Conservation (phyloP, 1,139 yeast species). For the Kodamaea alishanica region DNA sequence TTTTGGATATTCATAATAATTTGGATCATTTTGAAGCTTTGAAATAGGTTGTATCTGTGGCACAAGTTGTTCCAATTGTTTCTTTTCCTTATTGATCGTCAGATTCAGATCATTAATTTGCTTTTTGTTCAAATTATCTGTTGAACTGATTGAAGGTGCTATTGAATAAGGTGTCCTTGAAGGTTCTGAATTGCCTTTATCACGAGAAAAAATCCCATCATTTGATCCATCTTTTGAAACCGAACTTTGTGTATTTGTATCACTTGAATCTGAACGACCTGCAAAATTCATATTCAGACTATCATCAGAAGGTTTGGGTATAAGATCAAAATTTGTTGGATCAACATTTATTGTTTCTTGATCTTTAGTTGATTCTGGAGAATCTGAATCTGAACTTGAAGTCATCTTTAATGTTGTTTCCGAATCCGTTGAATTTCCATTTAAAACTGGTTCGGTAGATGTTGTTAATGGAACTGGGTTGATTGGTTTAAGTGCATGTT, state of each 20-base stretch:
- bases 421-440: conserved; percentile 1
- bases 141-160: background rate
- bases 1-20: conserved; percentile 25
- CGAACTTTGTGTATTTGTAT: conserved; percentile 9
- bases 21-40: conserved; percentile 10
- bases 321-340: conserved; percentile 1
- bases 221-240: conserved; percentile 10
- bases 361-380: conserved; percentile 6
- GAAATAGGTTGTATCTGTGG: background rate
- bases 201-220: conserved; percentile 10
- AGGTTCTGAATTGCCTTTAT: background rate
- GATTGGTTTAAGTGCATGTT: conserved; percentile 22
- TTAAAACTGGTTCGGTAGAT: background rate
- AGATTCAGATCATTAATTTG: conserved; percentile 1
- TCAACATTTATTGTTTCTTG: background rate
- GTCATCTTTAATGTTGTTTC: conserved; percentile 1
- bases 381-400: conserved; percentile 4
- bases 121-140: background rate
- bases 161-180: background rate
- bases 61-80: background rate
- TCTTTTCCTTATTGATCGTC: conserved; percentile 3
- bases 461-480: conserved; percentile 18
- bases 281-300: background rate
- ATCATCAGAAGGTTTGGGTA: background rate
- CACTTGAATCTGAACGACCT: conserved; percentile 7